Evolutionary conservation across 2,329 filamentous ascomycete genomes (phyloP).

Genomic region (Bertia moriformis): DNA sequence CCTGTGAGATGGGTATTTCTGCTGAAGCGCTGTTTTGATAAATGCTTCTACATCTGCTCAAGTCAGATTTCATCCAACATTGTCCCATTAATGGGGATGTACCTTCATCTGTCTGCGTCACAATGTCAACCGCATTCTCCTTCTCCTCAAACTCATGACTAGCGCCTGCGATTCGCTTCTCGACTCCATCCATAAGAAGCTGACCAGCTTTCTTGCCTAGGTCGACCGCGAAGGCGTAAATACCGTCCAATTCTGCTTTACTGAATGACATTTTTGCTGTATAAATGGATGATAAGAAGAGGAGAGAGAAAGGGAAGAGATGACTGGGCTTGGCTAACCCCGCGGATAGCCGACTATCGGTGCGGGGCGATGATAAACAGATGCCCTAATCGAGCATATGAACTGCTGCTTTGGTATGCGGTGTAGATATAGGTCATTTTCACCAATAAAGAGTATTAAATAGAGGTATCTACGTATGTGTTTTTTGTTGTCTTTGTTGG

Average conservation of each 20-base stretch:
- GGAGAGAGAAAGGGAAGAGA: too few species aligned
- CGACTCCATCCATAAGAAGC: slow-evolving; percentile 51
- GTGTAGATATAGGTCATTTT: too few species aligned
- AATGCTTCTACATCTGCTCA: slow-evolving; percentile 58
- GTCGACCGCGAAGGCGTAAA: slow-evolving; percentile 58
- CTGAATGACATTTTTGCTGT: slow-evolving; percentile 8
- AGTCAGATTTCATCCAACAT: slow-evolving; percentile 3
- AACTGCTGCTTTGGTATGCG: too few species aligned
- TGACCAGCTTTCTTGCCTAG: slow-evolving; percentile 56
- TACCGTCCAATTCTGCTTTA: slow-evolving; percentile 39
- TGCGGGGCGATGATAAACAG: too few species aligned
- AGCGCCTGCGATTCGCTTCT: slow-evolving; percentile 30
- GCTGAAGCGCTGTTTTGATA: slow-evolving; percentile 42
- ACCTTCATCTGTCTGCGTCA: slow-evolving; percentile 66
- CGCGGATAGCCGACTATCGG: too few species aligned
- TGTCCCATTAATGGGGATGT: slow-evolving; percentile 11
- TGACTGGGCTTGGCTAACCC: too few species aligned
- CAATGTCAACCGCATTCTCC: slow-evolving; percentile 62
- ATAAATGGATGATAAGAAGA: not conserved
- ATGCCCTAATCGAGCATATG: too few species aligned
- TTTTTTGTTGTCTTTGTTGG: too few species aligned
- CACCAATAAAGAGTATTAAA: too few species aligned
- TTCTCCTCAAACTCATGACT: slow-evolving; percentile 42
- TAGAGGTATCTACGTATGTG: too few species aligned
- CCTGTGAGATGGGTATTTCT: slow-evolving; percentile 52